Conservation (phyloP, 2,329 filamentous ascomycete species). For the Paecilomyces sp. region DNA sequence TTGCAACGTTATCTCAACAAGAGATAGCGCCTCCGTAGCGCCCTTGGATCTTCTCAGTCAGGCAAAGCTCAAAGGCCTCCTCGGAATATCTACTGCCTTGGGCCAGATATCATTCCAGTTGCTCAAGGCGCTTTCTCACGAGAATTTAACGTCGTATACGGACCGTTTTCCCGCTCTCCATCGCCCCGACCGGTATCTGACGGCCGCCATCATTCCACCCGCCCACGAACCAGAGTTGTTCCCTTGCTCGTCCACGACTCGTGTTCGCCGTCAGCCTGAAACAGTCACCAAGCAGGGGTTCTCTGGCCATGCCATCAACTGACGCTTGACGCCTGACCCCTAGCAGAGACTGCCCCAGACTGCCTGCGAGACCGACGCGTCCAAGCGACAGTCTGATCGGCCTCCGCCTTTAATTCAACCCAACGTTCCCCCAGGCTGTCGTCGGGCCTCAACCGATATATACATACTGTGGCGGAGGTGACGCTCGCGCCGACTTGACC, state of each 20-base stretch:
- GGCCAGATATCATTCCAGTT: background rate
- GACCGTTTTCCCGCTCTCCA: background rate
- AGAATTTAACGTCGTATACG: background rate
- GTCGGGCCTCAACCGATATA: background rate
- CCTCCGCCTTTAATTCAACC: constrained; percentile 1
- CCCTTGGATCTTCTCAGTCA: background rate
- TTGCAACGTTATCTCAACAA: background rate
- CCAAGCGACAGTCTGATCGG: background rate
- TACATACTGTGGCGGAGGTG: background rate
- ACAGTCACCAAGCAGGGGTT: background rate
- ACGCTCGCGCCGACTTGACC: background rate
- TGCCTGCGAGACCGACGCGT: background rate
- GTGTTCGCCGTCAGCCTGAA: background rate
- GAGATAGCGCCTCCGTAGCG: background rate
- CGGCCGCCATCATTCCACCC: background rate
- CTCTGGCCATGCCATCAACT: constrained; percentile 1
- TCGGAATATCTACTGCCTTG: background rate
- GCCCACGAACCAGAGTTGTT: background rate
- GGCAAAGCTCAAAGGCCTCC: background rate
- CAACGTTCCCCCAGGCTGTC: background rate
- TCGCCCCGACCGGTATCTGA: background rate
- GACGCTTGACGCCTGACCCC: background rate
- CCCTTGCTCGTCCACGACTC: background rate
- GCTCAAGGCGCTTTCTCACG: background rate
- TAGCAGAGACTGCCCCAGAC: background rate